Conservation (phyloP, 371 early-diverging fungal species). For the Neoconidiobolus thromboides region DNA sequence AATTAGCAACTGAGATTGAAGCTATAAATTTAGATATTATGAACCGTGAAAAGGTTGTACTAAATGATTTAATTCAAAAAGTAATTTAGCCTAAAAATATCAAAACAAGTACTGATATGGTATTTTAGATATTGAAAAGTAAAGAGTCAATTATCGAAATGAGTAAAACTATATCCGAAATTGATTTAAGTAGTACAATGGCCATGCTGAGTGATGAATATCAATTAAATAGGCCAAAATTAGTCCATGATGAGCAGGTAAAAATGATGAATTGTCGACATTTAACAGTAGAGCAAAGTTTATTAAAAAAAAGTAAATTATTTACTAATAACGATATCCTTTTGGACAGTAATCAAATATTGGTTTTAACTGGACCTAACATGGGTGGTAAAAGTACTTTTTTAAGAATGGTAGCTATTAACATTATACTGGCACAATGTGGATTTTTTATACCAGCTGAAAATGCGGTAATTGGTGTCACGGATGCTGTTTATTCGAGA, state of each 20-base stretch:
- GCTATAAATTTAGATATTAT: too few species aligned
- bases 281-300: constrained; percentile 65
- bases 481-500: constrained; percentile 77
- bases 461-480: constrained; percentile 59
- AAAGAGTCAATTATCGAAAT: constrained; percentile 21
- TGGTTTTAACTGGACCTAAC: constrained; percentile 40
- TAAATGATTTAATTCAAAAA: not conserved
- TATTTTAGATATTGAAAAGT: too few species aligned
- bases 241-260: not conserved
- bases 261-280: constrained; percentile 53
- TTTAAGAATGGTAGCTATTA: constrained; percentile 40
- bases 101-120: not conserved
- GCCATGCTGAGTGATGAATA: constrained; percentile 11
- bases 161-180: constrained; percentile 34
- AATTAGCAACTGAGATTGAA: too few species aligned
- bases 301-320: constrained; percentile 29
- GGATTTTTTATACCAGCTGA: constrained; percentile 88
- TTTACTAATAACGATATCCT: constrained; percentile 58
- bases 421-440: constrained; percentile 80
- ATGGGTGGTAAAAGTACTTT: constrained; percentile 96
- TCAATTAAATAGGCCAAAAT: not conserved
- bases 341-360: not conserved
- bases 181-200: constrained; percentile 44
- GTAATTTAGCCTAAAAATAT: not conserved
- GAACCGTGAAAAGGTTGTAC: too few species aligned